phyloP scores from a whole-genome alignment of 192 early-diverging fungal genomes.

The Phycomyces nitens region DNA sequence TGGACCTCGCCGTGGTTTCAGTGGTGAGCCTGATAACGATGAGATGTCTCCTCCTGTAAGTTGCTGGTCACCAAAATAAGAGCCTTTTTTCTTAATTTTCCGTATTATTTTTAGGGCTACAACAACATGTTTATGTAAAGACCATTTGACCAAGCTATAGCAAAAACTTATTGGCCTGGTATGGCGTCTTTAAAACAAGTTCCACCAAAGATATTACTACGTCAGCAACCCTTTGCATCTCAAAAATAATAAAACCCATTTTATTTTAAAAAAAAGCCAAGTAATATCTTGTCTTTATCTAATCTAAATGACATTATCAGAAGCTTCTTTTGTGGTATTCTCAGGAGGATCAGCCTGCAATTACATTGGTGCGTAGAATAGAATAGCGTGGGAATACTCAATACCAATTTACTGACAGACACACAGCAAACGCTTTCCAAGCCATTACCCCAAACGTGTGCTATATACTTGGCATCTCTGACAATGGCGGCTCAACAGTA shows the following conservation, averaged over 20 bases:
- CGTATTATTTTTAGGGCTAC: conserved; percentile 33
- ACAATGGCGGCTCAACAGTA: conserved; percentile 64
- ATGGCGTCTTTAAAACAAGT: not conserved
- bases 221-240: not conserved
- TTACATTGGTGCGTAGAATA: conserved; percentile 41
- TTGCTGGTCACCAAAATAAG: not conserved
- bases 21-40: conserved; percentile 74
- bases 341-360: conserved; percentile 81
- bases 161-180: not conserved
- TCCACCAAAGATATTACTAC: not conserved
- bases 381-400: not conserved
- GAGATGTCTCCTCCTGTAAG: conserved; percentile 67
- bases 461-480: conserved; percentile 70
- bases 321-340: conserved; percentile 56
- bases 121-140: conserved; percentile 53
- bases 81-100: conserved; percentile 2
- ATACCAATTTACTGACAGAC: not conserved
- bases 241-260: not conserved
- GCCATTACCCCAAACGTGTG: conserved; percentile 58
- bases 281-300: not conserved
- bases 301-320: not conserved
- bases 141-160: not conserved
- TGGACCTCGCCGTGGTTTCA: conserved; percentile 30
- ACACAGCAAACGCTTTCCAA: conserved; percentile 49
- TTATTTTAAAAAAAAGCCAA: not conserved